Evolutionary conservation across 192 early-diverging fungal genomes (phyloP).

Genomic region (Coemansia aciculifera): DNA sequence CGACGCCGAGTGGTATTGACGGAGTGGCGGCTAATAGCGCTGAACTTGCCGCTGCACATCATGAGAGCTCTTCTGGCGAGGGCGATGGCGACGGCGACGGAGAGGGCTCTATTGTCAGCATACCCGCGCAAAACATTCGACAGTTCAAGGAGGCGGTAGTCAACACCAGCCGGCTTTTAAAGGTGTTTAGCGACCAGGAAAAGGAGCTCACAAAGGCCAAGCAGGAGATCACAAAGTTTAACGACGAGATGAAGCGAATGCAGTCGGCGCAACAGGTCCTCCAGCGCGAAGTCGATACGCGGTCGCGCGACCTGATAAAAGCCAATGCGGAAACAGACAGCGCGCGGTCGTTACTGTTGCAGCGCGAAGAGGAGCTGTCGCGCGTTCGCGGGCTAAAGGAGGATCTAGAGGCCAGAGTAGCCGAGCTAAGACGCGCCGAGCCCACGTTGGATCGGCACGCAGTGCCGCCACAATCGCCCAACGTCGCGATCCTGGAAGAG

Average conservation of each 20-base stretch:
- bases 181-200: slow-evolving; percentile 52
- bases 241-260: slow-evolving; percentile 34
- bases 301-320: slow-evolving; percentile 30
- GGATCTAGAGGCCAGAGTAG: slow-evolving; percentile 45
- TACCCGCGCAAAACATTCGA: slow-evolving; percentile 44
- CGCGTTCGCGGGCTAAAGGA: slow-evolving; percentile 49
- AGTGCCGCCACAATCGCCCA: slow-evolving; percentile 37
- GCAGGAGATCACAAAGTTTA: slow-evolving; percentile 35
- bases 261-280: slow-evolving; percentile 23
- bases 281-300: slow-evolving; percentile 42
- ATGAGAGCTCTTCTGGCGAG: slow-evolving; percentile 8
- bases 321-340: slow-evolving; percentile 48
- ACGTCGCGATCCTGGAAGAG: slow-evolving; percentile 34
- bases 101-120: slow-evolving; percentile 23
- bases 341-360: slow-evolving; percentile 33
- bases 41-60: background rate
- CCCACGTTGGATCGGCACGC: slow-evolving; percentile 19
- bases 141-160: slow-evolving; percentile 53
- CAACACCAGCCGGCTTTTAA: slow-evolving; percentile 51
- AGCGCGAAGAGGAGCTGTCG: slow-evolving; percentile 50
- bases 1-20: background rate
- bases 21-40: background rate
- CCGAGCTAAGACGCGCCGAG: slow-evolving; percentile 28
- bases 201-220: slow-evolving; percentile 48
- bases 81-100: slow-evolving; percentile 5